phyloP scores from a whole-genome alignment of 208 protist species.

The Leishmania amazonensis region DNA sequence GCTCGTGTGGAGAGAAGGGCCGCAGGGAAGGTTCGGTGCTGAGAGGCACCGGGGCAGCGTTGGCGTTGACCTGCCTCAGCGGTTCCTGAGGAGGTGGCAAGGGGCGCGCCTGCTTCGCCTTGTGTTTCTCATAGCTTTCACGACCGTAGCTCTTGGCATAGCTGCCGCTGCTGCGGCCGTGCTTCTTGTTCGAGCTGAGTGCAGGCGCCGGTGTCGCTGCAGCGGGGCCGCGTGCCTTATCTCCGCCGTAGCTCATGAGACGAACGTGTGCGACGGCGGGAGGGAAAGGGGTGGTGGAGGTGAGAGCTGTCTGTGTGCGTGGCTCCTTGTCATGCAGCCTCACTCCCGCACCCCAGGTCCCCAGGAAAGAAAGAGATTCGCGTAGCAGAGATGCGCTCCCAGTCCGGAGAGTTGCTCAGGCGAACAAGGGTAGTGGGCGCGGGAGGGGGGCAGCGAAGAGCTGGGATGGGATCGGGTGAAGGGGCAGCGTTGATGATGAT shows the following conservation, averaged over 20 bases:
- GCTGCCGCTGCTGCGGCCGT: conserved; percentile 23
- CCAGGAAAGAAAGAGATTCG: not conserved
- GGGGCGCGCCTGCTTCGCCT: conserved; percentile 7
- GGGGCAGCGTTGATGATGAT: not conserved
- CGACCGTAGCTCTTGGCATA: conserved; percentile 27
- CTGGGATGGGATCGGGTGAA: conserved; percentile 5
- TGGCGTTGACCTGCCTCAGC: conserved; percentile 13
- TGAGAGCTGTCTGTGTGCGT: not conserved
- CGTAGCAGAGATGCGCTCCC: not conserved
- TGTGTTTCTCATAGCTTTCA: conserved; percentile 18
- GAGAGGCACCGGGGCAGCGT: not conserved
- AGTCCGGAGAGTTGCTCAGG: not conserved
- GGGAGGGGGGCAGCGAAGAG: not conserved
- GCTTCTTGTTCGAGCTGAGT: conserved; percentile 6
- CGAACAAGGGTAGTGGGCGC: not conserved
- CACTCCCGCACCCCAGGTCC: no score
- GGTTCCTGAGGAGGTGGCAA: conserved; percentile 16
- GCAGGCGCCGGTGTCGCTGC: conserved; percentile 24
- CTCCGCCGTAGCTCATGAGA: conserved; percentile 10
- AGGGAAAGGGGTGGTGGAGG: not conserved
- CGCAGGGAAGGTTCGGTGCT: not conserved
- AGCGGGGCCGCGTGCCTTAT: not conserved
- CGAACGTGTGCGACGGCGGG: not conserved
- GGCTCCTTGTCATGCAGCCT: not conserved
- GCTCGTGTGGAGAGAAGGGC: not conserved